A percentile compares a stretch with the other conserved stretches of the same genome.
phyloP scores from a whole-genome alignment of 352 stramenopile genomes.

The Globisporangium polare region DNA sequence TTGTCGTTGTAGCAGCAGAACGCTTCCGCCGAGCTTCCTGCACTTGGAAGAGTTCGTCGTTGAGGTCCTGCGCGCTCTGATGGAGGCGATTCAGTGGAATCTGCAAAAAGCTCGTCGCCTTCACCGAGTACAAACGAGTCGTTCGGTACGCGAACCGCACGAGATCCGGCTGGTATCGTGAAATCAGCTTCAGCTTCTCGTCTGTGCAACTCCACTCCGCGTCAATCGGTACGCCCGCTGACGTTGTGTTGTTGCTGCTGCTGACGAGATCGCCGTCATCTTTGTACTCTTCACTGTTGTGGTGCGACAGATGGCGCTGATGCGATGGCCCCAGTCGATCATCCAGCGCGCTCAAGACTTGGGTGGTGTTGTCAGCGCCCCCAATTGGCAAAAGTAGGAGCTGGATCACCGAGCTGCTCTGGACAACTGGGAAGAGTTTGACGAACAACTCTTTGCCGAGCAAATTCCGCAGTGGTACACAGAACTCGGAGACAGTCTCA shows the following conservation, averaged over 20 bases:
- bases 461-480: constrained; percentile 46
- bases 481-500: constrained; percentile 68
- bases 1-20: neutral
- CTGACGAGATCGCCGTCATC: neutral
- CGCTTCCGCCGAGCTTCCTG: constrained; percentile 53
- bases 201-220: neutral
- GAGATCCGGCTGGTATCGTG: constrained; percentile 32
- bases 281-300: neutral
- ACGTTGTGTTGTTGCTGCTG: neutral
- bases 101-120: constrained; percentile 58
- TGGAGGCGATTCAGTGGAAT: constrained; percentile 37
- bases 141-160: constrained; percentile 53
- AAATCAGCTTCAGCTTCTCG: neutral
- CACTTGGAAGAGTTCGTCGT: constrained; percentile 43
- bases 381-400: constrained; percentile 54
- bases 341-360: constrained; percentile 4
- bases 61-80: constrained; percentile 43
- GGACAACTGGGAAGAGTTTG: constrained; percentile 50
- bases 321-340: constrained; percentile 1
- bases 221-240: constrained; percentile 2
- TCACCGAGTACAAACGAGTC: constrained; percentile 48
- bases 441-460: constrained; percentile 52
- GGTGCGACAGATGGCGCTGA: neutral
- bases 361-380: constrained; percentile 11
- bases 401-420: constrained; percentile 59